phyloP scores from a whole-genome alignment of 106 monocot genomes.

The Dioscorea zingiberensis region DNA sequence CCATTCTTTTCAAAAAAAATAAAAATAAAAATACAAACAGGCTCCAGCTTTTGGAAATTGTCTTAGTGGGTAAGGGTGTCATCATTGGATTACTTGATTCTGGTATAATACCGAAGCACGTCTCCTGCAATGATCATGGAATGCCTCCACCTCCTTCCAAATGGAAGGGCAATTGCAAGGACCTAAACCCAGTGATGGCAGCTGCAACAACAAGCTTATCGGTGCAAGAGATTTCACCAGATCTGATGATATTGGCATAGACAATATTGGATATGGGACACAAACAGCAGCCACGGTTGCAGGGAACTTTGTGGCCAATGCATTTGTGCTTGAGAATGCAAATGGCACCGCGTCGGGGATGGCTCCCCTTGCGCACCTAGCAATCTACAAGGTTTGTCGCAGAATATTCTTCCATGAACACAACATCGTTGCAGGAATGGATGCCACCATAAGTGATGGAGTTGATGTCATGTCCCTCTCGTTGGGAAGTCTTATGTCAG shows the following conservation, averaged over 20 bases:
- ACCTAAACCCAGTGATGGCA: not conserved
- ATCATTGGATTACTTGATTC: not conserved
- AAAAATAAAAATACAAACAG: too few species aligned
- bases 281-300: constrained; percentile 14
- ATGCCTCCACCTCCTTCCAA: constrained; percentile 1
- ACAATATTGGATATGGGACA: constrained; percentile 15
- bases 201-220: constrained; percentile 4
- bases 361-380: constrained; percentile 21
- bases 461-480: constrained; percentile 16
- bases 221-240: not conserved
- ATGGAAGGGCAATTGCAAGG: not conserved
- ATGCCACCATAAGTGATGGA: constrained; percentile 13
- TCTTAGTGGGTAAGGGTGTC: not conserved
- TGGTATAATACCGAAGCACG: not conserved
- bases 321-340: not conserved
- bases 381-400: constrained; percentile 17
- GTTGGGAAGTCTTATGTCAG: not conserved
- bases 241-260: not conserved
- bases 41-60: not conserved
- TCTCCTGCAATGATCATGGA: not conserved
- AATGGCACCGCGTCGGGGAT: constrained; percentile 15
- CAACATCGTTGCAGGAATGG: constrained; percentile 14
- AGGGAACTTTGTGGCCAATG: not conserved
- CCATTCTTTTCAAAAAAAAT: too few species aligned
- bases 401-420: not conserved